These are phyloP conservation scores for Berberis vulgaris DNA, from an alignment of 164 flowering plant species.

Conservation along the genomic window DNA sequence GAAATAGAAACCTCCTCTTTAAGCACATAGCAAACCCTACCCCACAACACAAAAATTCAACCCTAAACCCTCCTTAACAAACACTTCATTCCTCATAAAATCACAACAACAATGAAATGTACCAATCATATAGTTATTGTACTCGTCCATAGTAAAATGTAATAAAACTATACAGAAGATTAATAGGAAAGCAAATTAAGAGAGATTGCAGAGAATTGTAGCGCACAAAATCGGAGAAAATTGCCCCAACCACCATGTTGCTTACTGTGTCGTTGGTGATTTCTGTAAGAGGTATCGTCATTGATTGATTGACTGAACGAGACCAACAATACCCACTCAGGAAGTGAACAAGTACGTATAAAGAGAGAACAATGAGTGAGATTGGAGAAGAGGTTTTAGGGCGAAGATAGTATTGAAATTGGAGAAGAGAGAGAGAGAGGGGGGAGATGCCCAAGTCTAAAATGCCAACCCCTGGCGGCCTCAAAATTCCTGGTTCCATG, in stretches of 20 bases:
- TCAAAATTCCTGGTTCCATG: no score
- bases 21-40: no score
- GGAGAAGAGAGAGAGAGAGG: not conserved
- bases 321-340: not conserved
- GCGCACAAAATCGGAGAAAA: conserved; percentile 86
- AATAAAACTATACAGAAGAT: no score
- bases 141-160: no score
- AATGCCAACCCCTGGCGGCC: no score
- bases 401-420: not conserved
- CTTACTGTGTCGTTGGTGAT: conserved; percentile 74
- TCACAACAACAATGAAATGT: no score
- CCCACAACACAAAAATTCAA: not conserved
- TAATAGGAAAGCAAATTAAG: not conserved
- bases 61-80: not conserved
- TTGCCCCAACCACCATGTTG: conserved; percentile 83
- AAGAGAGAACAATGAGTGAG: not conserved
- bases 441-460: no score
- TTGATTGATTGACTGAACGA: not conserved
- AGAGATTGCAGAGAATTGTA: not conserved
- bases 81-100: not conserved
- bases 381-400: not conserved
- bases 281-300: conserved; percentile 37
- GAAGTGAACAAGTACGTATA: not conserved
- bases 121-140: no score
- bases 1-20: no score